A percentile compares a stretch with the other conserved stretches of the same genome.
These are phyloP conservation scores for Diaporthe capsici DNA, from an alignment of 2,329 filamentous ascomycete genomes.

Conservation along the genomic window DNA sequence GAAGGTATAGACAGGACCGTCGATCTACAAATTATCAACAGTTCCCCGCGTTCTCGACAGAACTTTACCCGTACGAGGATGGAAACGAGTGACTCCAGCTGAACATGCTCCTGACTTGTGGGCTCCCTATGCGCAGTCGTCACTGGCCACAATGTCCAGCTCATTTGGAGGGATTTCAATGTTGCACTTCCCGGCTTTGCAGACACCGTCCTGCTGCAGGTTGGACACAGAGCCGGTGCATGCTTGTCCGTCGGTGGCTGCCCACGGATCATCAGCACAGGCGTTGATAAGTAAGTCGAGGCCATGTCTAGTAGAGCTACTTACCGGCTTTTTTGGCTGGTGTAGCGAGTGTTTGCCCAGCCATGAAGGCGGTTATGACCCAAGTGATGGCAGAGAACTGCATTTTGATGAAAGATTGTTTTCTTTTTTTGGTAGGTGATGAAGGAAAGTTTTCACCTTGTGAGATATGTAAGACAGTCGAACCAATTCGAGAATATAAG, in stretches of 20 bases:
- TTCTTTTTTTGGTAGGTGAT: too few species aligned
- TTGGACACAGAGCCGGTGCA: neutral
- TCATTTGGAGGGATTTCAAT: neutral
- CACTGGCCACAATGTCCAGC: conserved; percentile 16
- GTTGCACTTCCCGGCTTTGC: conserved; percentile 17
- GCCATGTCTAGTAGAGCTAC: neutral
- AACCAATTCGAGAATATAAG: neutral
- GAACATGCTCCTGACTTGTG: too few species aligned
- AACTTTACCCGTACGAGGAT: neutral
- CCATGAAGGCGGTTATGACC: conserved; percentile 4
- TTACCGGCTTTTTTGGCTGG: conserved; percentile 19
- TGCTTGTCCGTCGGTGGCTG: conserved; percentile 16
- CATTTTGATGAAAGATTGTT: conserved; percentile 11
- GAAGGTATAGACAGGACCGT: neutral
- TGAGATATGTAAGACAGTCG: neutral
- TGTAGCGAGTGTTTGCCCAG: conserved; percentile 10
- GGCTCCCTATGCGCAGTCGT: neutral
- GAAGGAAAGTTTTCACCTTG: neutral
- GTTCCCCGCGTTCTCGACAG: neutral
- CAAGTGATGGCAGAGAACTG: conserved; percentile 3
- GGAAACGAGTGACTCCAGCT: neutral
- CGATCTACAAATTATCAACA: neutral
- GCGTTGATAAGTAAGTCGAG: too few species aligned
- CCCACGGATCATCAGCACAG: neutral
- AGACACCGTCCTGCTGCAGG: conserved; percentile 16